Conservation (phyloP, 2,329 filamentous ascomycete species). For the Ilyonectria destructans region DNA sequence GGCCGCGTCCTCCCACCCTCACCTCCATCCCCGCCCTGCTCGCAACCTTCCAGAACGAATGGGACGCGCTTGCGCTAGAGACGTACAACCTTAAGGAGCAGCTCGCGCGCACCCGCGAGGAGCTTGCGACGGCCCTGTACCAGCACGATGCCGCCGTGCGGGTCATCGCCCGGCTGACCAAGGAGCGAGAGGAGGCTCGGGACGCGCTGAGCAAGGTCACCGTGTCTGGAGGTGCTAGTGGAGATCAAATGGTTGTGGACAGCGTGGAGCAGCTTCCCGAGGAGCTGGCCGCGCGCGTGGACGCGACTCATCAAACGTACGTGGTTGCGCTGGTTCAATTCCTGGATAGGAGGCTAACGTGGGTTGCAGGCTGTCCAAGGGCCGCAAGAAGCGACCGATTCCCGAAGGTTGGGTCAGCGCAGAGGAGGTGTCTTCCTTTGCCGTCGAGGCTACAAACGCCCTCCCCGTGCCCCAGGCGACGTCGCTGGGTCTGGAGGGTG, state of each 20-base stretch:
- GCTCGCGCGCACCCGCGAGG: conserved; percentile 90
- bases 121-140: conserved; percentile 94
- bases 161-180: conserved; percentile 92
- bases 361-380: conserved; percentile 81
- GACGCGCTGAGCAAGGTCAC: conserved; percentile 90
- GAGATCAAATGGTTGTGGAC: conserved; percentile 96
- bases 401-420: conserved; percentile 88
- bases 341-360: conserved; percentile 31
- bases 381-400: conserved; percentile 89
- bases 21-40: conserved; percentile 97
- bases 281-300: conserved; percentile 79
- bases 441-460: conserved; percentile 62
- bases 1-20: conserved; percentile 91
- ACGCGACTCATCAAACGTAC: conserved; percentile 85
- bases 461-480: conserved; percentile 66
- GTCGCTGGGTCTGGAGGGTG: conserved; percentile 68
- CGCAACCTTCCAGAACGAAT: conserved; percentile 97
- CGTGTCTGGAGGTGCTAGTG: conserved; percentile 73
- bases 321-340: conserved; percentile 52
- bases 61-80: conserved; percentile 94
- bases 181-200: conserved; percentile 92
- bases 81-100: conserved; percentile 93
- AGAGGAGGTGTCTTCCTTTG: conserved; percentile 75
- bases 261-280: conserved; percentile 80
- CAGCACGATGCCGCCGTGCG: conserved; percentile 97